These are phyloP conservation scores for Geum urbanum DNA, from an alignment of 306 rosid species.

Conservation along the genomic window DNA sequence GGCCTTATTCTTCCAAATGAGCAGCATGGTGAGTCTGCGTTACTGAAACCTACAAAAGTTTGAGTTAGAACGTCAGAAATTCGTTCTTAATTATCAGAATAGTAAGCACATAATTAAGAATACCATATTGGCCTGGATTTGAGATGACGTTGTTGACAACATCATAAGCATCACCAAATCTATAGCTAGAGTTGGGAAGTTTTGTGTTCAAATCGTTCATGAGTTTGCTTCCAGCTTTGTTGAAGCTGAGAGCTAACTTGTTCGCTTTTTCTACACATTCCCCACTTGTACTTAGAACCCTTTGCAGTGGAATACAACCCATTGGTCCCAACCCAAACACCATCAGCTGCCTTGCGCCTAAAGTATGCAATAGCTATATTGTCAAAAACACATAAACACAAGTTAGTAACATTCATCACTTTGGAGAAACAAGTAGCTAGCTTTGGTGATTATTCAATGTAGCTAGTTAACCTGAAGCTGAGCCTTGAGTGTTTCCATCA, in stretches of 20 bases:
- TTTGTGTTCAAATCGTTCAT: slow-evolving; percentile 38
- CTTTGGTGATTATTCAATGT: neutral
- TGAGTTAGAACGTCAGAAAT: slow-evolving; percentile 2
- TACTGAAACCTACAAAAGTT: slow-evolving; percentile 53
- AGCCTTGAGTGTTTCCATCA: slow-evolving; percentile 55
- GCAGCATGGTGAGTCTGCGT: slow-evolving; percentile 81
- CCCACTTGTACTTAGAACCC: slow-evolving; percentile 70
- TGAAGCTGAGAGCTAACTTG: slow-evolving; percentile 72
- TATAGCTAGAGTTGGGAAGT: slow-evolving; percentile 64
- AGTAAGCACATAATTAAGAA: slow-evolving; percentile 13
- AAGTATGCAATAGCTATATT: slow-evolving; percentile 54
- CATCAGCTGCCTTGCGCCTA: slow-evolving; percentile 77
- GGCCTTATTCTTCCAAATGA: slow-evolving; percentile 83
- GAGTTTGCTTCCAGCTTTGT: slow-evolving; percentile 50
- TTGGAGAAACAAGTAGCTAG: neutral
- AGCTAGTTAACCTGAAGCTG: slow-evolving; percentile 53
- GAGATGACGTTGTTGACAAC: slow-evolving; percentile 62
- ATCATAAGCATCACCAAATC: slow-evolving; percentile 85
- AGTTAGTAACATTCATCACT: neutral
- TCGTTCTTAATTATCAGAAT: neutral
- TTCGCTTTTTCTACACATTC: slow-evolving; percentile 58
- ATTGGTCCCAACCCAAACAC: slow-evolving; percentile 91
- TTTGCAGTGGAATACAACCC: slow-evolving; percentile 94
- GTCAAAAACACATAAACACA: neutral
- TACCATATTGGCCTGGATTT: slow-evolving; percentile 68